These are phyloP conservation scores for Pythium angustatum DNA, from an alignment of 352 stramenopile species.

Conservation along the genomic window DNA sequence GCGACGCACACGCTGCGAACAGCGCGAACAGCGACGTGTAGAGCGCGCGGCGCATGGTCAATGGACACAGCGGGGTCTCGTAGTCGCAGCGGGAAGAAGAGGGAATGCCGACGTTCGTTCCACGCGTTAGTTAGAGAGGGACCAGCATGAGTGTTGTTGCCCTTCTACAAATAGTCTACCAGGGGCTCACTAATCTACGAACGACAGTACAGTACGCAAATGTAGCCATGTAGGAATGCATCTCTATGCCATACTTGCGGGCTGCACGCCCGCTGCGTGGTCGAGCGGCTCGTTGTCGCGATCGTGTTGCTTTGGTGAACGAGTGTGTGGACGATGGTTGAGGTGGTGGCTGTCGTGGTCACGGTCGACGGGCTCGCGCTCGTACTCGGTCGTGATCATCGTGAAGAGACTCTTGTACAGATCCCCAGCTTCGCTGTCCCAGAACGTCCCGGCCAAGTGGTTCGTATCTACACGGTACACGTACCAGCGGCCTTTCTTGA, in stretches of 20 bases:
- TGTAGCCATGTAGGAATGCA: constrained; percentile 8
- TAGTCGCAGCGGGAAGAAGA: no score
- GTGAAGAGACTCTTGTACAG: constrained; percentile 75
- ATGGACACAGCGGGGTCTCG: not conserved
- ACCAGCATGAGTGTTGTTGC: not conserved
- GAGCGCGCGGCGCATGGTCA: constrained; percentile 12
- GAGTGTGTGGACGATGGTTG: not conserved
- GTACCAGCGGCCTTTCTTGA: constrained; percentile 72
- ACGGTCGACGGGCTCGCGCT: constrained; percentile 31
- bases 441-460: constrained; percentile 72
- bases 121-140: no score
- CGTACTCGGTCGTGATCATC: constrained; percentile 62
- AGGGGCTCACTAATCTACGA: not conserved
- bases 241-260: not conserved
- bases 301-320: not conserved
- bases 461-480: constrained; percentile 79
- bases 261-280: not conserved
- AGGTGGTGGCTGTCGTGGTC: not conserved
- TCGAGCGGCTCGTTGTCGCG: not conserved
- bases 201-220: not conserved
- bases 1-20: constrained; percentile 4
- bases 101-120: no score
- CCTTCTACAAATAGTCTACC: constrained; percentile 3
- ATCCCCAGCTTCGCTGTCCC: constrained; percentile 59
- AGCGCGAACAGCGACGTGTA: constrained; percentile 8